phyloP scores from a whole-genome alignment of 2,329 filamentous ascomycete genomes.

The Lachnellula arida region DNA sequence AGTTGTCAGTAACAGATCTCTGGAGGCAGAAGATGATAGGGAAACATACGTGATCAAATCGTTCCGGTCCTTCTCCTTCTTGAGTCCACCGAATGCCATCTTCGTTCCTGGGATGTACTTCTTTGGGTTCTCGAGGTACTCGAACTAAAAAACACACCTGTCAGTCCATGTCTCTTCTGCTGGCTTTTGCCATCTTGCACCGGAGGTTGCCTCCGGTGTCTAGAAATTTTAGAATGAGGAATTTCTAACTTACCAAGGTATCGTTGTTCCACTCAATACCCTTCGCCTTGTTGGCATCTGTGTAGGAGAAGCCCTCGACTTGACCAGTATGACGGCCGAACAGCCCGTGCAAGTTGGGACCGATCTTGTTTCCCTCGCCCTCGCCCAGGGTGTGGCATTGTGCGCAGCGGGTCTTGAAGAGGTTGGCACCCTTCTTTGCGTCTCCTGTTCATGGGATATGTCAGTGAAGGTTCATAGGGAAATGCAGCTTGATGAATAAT shows the following conservation, averaged over 20 bases:
- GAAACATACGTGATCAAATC: constrained; percentile 88
- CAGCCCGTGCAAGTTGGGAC: constrained; percentile 92
- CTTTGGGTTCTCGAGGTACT: constrained; percentile 99
- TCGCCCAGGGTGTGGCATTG: constrained; percentile 97
- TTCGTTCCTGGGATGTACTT: constrained; percentile 99
- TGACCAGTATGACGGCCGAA: constrained; percentile 94
- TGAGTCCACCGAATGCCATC: constrained; percentile 99
- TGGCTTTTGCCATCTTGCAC: background rate
- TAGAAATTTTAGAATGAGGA: background rate
- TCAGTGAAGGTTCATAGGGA: constrained; percentile 28
- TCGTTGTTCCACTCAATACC: constrained; percentile 82
- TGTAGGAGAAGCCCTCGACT: constrained; percentile 93
- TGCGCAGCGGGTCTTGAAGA: constrained; percentile 98
- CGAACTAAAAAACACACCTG: constrained; percentile 54
- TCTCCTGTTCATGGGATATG: constrained; percentile 59
- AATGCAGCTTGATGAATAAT: background rate
- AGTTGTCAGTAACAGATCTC: constrained; percentile 13
- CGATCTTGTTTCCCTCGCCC: constrained; percentile 94
- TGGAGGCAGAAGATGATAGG: background rate
- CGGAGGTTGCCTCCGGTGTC: background rate
- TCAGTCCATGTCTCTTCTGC: background rate
- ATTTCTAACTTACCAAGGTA: constrained; percentile 61
- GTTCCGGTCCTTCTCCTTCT: constrained; percentile 99
- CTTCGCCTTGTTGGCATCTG: constrained; percentile 99
- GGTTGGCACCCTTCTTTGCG: constrained; percentile 91